phyloP scores from a whole-genome alignment of 2,329 filamentous ascomycete species.

The Sphaceloma murrayae region DNA sequence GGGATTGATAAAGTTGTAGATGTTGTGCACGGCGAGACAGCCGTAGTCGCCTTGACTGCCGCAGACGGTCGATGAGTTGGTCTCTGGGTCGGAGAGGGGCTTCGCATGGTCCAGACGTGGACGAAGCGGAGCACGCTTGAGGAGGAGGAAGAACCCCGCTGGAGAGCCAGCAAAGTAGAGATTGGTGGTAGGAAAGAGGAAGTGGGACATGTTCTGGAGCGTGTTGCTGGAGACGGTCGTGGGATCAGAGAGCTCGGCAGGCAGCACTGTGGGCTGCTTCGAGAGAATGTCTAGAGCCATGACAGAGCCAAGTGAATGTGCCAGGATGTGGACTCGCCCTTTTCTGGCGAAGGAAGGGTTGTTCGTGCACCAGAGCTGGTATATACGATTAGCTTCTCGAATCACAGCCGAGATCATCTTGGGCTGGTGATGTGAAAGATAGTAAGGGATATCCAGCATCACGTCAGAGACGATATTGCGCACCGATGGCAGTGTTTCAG shows the following conservation, averaged over 20 bases:
- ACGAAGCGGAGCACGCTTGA: conserved; percentile 62
- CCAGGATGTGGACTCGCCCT: conserved; percentile 84
- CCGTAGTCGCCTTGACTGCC: conserved; percentile 74
- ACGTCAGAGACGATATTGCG: conserved; percentile 91
- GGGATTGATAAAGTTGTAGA: conserved; percentile 83
- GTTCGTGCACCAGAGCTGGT: conserved; percentile 86
- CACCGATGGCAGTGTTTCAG: conserved; percentile 77
- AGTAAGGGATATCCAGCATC: conserved; percentile 97
- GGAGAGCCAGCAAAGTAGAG: conserved; percentile 86
- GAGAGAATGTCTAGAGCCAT: conserved; percentile 92
- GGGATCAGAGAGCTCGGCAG: conserved; percentile 33
- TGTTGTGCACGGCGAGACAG: conserved; percentile 85
- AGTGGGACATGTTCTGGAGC: conserved; percentile 40
- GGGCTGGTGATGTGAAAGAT: conserved; percentile 88
- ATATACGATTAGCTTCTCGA: conserved; percentile 88
- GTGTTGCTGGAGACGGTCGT: conserved; percentile 22
- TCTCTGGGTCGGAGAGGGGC: conserved; percentile 52
- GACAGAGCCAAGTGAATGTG: conserved; percentile 84
- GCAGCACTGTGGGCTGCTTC: conserved; percentile 67
- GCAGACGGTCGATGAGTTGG: conserved; percentile 48
- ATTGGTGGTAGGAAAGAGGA: conserved; percentile 87
- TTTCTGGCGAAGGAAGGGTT: conserved; percentile 74
- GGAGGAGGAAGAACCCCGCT: conserved; percentile 80
- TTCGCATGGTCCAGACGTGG: conserved; percentile 70
- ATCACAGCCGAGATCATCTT: conserved; percentile 90